Conservation (phyloP, 208 protist species). For the Strigomonas culicis region DNA sequence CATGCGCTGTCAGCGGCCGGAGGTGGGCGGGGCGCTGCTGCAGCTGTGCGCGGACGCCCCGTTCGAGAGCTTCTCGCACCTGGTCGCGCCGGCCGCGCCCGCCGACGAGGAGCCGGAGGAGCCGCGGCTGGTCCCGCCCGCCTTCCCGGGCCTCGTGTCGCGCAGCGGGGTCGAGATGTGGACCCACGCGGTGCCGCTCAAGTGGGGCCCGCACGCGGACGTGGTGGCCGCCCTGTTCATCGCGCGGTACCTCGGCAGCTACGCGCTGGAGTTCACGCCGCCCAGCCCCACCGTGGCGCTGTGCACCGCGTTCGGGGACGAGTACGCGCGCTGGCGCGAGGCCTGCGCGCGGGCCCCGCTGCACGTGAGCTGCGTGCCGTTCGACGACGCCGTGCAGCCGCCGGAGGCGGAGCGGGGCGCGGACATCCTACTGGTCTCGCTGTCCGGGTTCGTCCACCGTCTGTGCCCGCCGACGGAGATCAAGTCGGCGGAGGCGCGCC, state of each 20-base stretch:
- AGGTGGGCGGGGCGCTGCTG: slow-evolving; percentile 43
- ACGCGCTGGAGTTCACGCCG: slow-evolving; percentile 7
- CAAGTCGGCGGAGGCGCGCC: too few relatives aligned
- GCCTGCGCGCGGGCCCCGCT: background rate
- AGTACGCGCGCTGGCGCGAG: background rate
- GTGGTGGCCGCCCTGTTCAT: slow-evolving; percentile 52
- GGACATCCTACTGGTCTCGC: too few relatives aligned
- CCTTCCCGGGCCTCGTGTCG: slow-evolving; percentile 52
- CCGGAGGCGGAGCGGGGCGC: background rate
- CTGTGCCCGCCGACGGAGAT: too few relatives aligned
- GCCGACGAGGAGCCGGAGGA: slow-evolving; percentile 16
- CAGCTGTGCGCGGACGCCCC: slow-evolving; percentile 33
- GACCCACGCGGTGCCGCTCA: slow-evolving; percentile 61
- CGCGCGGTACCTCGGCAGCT: slow-evolving; percentile 32
- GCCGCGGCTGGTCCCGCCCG: slow-evolving; percentile 13
- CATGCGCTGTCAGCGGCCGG: slow-evolving; percentile 41
- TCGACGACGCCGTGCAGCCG: background rate
- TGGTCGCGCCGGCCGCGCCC: slow-evolving; percentile 13
- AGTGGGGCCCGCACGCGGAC: slow-evolving; percentile 43
- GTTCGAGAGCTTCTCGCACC: slow-evolving; percentile 4
- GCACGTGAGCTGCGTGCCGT: background rate
- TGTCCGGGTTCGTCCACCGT: too few relatives aligned
- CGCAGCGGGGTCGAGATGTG: slow-evolving; percentile 66
- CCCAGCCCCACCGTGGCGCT: background rate
- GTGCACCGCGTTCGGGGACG: background rate